Conservation (phyloP, 164 flowering plant species). For the Vitis labrusca region DNA sequence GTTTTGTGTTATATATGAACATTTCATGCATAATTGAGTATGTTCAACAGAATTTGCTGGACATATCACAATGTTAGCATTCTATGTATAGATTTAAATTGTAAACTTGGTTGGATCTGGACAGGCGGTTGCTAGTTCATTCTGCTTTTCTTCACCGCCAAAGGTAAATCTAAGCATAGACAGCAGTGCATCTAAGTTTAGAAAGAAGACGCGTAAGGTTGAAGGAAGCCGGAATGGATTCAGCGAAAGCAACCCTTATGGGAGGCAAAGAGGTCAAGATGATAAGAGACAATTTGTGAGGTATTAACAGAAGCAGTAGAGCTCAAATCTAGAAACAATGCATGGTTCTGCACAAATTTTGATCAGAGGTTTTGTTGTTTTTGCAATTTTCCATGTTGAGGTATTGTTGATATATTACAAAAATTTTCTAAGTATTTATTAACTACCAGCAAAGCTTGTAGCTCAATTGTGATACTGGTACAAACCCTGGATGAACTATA, state of each 20-base stretch:
- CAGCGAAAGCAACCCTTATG: constrained; percentile 64
- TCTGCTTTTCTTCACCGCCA: constrained; percentile 86
- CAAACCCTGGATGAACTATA: no score
- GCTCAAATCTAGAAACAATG: neutral
- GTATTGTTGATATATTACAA: no score
- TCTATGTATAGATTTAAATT: neutral
- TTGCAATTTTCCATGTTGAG: no score
- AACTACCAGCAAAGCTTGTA: no score
- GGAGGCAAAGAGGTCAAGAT: constrained; percentile 23
- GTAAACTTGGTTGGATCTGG: constrained; percentile 3
- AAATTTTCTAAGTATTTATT: no score
- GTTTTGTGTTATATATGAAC: neutral
- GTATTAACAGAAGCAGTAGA: constrained; percentile 20
- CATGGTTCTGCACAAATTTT: neutral
- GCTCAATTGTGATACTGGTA: no score
- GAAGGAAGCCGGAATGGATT: constrained; percentile 60
- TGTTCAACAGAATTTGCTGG: neutral
- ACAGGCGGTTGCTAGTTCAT: constrained; percentile 90
- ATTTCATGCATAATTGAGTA: neutral
- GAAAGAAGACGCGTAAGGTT: constrained; percentile 53
- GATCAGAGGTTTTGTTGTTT: neutral
- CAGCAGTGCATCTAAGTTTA: constrained; percentile 82
- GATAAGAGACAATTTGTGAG: constrained; percentile 43
- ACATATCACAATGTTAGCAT: neutral
- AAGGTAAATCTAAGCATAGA: constrained; percentile 72